Percentiles rank a stretch among this genome's conserved stretches.
phyloP scores from a whole-genome alignment of 345 rosid species.

The Microthlaspi erraticum region DNA sequence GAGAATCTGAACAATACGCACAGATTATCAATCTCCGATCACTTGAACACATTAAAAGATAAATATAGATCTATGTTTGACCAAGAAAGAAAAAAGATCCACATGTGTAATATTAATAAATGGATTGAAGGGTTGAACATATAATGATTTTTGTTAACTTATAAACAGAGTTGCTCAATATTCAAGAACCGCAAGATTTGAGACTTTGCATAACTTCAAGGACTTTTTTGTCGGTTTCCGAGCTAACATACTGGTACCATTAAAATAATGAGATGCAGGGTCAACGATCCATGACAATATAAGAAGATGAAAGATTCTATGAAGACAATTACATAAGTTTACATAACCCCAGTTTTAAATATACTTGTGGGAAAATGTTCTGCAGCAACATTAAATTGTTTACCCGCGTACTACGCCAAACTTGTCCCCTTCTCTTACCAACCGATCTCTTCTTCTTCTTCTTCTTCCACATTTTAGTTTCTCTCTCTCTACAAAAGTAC shows the following conservation, averaged over 20 bases:
- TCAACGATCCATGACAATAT: slow-evolving; percentile 27
- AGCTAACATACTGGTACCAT: slow-evolving; percentile 17
- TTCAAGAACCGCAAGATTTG: background rate
- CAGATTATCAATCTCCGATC: no score
- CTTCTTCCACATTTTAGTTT: slow-evolving; percentile 6
- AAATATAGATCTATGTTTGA: no score
- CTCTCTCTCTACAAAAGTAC: slow-evolving; percentile 2
- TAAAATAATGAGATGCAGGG: background rate
- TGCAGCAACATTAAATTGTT: slow-evolving; percentile 26
- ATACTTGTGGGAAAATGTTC: slow-evolving; percentile 10
- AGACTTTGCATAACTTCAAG: slow-evolving; percentile 11
- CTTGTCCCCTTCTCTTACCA: slow-evolving; percentile 38
- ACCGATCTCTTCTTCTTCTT: slow-evolving; percentile 12
- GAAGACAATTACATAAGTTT: slow-evolving; percentile 16
- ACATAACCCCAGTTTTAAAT: slow-evolving; percentile 3
- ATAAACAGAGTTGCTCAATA: background rate
- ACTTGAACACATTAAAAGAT: no score
- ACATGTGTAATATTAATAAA: no score
- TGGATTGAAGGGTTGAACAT: no score
- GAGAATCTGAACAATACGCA: no score
- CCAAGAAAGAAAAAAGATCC: no score
- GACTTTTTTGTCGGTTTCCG: slow-evolving; percentile 26
- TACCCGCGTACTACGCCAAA: slow-evolving; percentile 40
- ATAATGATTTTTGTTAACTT: background rate
- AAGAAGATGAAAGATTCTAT: slow-evolving; percentile 33